phyloP scores from a whole-genome alignment of 1,284 basidiomycete genomes.

The Ceratobasidium theobromae region DNA sequence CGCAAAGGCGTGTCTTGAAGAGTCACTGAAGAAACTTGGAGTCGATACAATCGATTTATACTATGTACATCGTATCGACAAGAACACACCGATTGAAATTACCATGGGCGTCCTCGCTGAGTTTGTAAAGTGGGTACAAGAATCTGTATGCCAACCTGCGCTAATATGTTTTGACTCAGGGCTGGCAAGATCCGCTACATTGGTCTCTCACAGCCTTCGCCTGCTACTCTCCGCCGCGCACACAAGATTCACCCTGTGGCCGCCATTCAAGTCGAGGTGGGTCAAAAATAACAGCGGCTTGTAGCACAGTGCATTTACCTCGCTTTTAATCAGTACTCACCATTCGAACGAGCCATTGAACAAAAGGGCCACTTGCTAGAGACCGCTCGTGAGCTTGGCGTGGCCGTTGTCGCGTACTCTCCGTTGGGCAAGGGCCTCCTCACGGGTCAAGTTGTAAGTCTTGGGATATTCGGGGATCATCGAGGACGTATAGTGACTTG shows the following conservation, averaged over 20 bases:
- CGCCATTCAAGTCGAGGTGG: constrained; percentile 59
- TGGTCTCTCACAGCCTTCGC: constrained; percentile 62
- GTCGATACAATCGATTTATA: constrained; percentile 47
- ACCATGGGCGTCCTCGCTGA: constrained; percentile 56
- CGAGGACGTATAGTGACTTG: background rate
- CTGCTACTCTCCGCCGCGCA: constrained; percentile 61
- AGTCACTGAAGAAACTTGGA: constrained; percentile 48
- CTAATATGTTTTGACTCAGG: constrained; percentile 39
- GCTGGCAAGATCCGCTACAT: constrained; percentile 63
- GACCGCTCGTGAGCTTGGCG: constrained; percentile 46
- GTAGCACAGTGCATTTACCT: background rate
- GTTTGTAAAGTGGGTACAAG: constrained; percentile 52
- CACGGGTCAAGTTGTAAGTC: constrained; percentile 39
- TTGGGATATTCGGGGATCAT: background rate
- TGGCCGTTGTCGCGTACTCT: constrained; percentile 48
- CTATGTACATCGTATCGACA: constrained; percentile 46
- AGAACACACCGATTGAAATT: constrained; percentile 41
- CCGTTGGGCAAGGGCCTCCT: constrained; percentile 47
- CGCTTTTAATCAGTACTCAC: constrained; percentile 47
- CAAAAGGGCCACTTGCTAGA: constrained; percentile 51
- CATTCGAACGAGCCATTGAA: constrained; percentile 59
- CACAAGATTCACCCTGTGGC: constrained; percentile 61
- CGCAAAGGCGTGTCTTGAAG: constrained; percentile 44
- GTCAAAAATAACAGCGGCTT: background rate
- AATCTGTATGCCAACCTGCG: background rate